Base-by-base conservation (phyloP, 371 early-diverging fungal species). In the Phascolomyces articulosus region DNA sequence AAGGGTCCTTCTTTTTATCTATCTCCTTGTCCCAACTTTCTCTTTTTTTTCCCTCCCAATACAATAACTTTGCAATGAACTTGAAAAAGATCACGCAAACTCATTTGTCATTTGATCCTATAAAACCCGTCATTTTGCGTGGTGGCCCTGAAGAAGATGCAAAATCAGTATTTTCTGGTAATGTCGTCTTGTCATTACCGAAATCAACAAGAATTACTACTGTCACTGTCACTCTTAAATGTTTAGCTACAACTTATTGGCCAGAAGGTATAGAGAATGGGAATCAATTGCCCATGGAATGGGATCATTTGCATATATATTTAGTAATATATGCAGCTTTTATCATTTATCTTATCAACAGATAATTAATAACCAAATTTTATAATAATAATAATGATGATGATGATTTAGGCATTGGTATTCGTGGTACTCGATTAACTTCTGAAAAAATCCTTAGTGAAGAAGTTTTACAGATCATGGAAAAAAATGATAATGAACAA, bases 191-290 rank as follows among this genome's bases (percentile, higher is more conserved):
- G 3, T 67, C 73, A 28, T 67, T 80, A 40, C 54, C 73, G 7
- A 72, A 67, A 40, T 69, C 75, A 24, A 77, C 75, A 20, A 77
- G 75, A 29, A 68, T 80, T n/a, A 60, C 66, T 3, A 69, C 60
- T 24, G 74, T 80, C 23, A 62, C 69, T 28, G 80, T 77, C 47
- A 69, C 71, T 7, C 65, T 80, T 40, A 73, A 75, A 57, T 73
- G 69, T n/a, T 70, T 67, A 0, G 75, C 73, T 0, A 75, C 71
- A 20, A 80, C 80, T n/a, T 77, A 77, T 60, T 80, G 80, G 80
- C 80, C 80, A 6, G 80, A 80, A 75, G 80, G 80, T 77, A 71
- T 2, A 49, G 44, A 15, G 34, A 34, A 34, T 34, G 6, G 1
- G 34, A 44, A 44, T 44, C 44, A 44, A 44, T n/a, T 44, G 7